These are phyloP conservation scores for Dendrobium catenatum DNA, from an alignment of 106 monocot genomes.

Conservation along the genomic window DNA sequence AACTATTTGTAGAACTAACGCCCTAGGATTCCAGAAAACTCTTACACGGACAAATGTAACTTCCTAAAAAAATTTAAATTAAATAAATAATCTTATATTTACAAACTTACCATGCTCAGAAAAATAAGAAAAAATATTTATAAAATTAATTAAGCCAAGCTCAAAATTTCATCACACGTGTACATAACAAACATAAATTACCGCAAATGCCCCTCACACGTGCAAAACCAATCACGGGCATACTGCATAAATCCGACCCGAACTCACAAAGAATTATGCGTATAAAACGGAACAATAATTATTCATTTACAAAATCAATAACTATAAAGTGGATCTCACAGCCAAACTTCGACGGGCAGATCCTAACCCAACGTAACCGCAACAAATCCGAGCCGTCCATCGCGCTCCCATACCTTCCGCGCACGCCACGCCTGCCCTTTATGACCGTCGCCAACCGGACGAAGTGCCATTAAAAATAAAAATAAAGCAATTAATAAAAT, in stretches of 20 bases:
- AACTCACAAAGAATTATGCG: neutral
- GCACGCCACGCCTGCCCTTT: slow-evolving; percentile 1
- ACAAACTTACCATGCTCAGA: too few relatives aligned
- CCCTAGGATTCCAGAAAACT: too few relatives aligned
- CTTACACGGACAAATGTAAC: too few relatives aligned
- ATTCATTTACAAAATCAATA: neutral
- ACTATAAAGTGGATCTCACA: neutral
- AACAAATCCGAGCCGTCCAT: slow-evolving; percentile 4
- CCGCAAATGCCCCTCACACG: neutral
- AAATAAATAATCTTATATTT: too few relatives aligned
- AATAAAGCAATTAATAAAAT: neutral
- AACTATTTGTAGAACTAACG: too few relatives aligned
- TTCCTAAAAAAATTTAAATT: too few relatives aligned
- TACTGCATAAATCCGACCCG: too few relatives aligned
- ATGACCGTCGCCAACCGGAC: neutral
- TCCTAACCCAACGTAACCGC: neutral
- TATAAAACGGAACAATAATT: neutral
- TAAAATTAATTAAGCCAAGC: too few relatives aligned
- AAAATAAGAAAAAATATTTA: too few relatives aligned
- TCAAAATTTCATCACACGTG: neutral
- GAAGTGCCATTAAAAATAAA: neutral
- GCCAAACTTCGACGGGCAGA: neutral
- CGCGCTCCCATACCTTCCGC: neutral
- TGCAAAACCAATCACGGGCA: neutral
- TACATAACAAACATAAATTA: neutral